A percentile compares a stretch with the other conserved stretches of the same genome.
Evolutionary conservation across 2,329 filamentous ascomycete genomes (phyloP).

Genomic region (Fragosphaeria purpurea): DNA sequence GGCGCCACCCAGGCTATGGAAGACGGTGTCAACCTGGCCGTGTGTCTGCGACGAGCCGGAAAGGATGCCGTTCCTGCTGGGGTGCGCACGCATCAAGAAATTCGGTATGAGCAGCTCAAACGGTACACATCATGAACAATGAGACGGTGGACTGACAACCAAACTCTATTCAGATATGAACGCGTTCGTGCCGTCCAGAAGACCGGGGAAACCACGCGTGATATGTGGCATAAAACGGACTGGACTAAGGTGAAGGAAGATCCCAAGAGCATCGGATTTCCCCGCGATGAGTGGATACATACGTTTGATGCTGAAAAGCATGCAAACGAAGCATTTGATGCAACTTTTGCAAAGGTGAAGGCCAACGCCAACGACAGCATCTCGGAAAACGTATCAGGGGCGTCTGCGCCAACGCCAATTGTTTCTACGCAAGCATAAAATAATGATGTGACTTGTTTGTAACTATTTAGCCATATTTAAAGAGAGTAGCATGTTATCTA

Average conservation of each 20-base stretch:
- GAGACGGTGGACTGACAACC: too few species aligned
- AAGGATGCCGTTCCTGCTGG: slow-evolving; percentile 27
- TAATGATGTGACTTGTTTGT: too few species aligned
- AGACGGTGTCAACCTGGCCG: slow-evolving; percentile 37
- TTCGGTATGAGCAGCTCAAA: slow-evolving; percentile 15
- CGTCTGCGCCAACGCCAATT: background rate
- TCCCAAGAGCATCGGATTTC: slow-evolving; percentile 36
- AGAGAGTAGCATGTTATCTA: too few species aligned
- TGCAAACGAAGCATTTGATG: slow-evolving; percentile 28
- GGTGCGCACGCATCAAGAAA: slow-evolving; percentile 33
- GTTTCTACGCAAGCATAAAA: slow-evolving; percentile 1
- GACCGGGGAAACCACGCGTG: slow-evolving; percentile 38
- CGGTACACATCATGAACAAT: too few species aligned
- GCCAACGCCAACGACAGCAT: background rate
- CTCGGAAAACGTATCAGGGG: background rate
- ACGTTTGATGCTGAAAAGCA: slow-evolving; percentile 34
- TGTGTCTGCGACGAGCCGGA: slow-evolving; percentile 30
- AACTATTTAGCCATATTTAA: too few species aligned
- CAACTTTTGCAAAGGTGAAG: slow-evolving; percentile 19
- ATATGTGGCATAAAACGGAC: slow-evolving; percentile 46
- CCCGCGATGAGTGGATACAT: slow-evolving; percentile 41
- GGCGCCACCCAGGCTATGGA: slow-evolving; percentile 42
- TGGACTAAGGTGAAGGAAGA: slow-evolving; percentile 38
- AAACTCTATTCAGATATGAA: slow-evolving; percentile 10
- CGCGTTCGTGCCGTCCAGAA: slow-evolving; percentile 38